Evolutionary conservation across 495 filamentous ascomycete genomes (phyloP), one percentile per base, ranked within the genome.

Genomic region (Lasiosphaeris hirsuta): DNA sequence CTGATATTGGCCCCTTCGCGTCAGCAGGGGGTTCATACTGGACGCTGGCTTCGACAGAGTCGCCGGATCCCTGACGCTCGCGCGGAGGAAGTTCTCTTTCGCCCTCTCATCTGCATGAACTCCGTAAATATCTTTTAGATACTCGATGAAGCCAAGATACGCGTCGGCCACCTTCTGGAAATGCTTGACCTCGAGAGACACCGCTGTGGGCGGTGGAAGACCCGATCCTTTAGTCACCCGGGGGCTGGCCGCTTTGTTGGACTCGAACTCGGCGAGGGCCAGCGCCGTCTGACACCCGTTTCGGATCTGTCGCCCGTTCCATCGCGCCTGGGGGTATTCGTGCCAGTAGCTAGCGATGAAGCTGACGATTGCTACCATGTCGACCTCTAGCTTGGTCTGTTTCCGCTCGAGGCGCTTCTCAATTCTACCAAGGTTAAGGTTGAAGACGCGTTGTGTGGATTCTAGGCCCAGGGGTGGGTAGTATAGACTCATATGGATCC

Each of bases 401-500:
- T 50, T 34, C 15, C 7, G 15, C 15, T 4, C 10, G 42, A 55
- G 33, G 37, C 58, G 57, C 17, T 51, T 17, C n/a, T 37, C 34
- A 10, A 63, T 63, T 2, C 47, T 8, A 1, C 19, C 33, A 15
- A 55, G 43, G 42, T 63, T 63, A 9, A 57, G 15, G 11, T 54
- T 35, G 53, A 63, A 59, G 9, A 63, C 42, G 13, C 44, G 7
- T 10, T 15, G 18, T 1, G 61, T 63, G 1, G 38, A 17, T 14
- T 48, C 18, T 8, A 33, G 7, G 33, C 13, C 35, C 4, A 56
- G 52, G 6, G 4, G 41, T 1, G 52, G 52, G 62, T 79, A 84
- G 38, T 78, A 69, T 0, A 84, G 69, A 9, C 65, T 60, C 1
- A 81, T 65, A 53, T 82, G 76, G 15, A 81, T 73, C 18, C 79